phyloP scores from a whole-genome alignment of 164 flowering plant genomes.

The Kingdonia uniflora region DNA sequence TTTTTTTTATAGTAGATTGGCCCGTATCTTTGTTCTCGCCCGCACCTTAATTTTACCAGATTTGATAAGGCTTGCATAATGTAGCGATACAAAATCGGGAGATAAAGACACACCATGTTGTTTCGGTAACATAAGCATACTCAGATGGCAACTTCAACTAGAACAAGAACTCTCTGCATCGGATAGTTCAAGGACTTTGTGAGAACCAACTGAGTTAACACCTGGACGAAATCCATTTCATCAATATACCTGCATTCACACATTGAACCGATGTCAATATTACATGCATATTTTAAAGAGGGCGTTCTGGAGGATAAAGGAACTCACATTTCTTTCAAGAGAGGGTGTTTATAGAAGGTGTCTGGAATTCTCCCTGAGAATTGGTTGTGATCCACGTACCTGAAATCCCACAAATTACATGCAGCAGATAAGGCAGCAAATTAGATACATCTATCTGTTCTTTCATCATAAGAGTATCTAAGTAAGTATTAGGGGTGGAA shows the following conservation, averaged over 20 bases:
- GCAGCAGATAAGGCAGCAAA: no score
- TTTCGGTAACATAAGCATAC: no score
- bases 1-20: no score
- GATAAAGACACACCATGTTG: no score
- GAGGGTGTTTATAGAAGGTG: slow-evolving; percentile 76
- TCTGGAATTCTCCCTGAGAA: slow-evolving; percentile 85
- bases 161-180: slow-evolving; percentile 73
- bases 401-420: slow-evolving; percentile 19
- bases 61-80: no score
- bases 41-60: no score
- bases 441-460: no score
- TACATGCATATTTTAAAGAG: neutral
- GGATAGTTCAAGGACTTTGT: slow-evolving; percentile 77
- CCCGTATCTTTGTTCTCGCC: no score
- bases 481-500: no score
- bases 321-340: slow-evolving; percentile 85
- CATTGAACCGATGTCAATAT: neutral
- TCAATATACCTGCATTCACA: slow-evolving; percentile 73
- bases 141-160: slow-evolving; percentile 14
- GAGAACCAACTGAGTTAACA: slow-evolving; percentile 69
- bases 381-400: slow-evolving; percentile 95
- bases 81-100: no score
- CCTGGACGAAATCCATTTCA: slow-evolving; percentile 73
- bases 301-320: neutral
- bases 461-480: no score